Base-by-base conservation (phyloP, 2,329 filamentous ascomycete species). In the Amylocarpus encephaloides region DNA sequence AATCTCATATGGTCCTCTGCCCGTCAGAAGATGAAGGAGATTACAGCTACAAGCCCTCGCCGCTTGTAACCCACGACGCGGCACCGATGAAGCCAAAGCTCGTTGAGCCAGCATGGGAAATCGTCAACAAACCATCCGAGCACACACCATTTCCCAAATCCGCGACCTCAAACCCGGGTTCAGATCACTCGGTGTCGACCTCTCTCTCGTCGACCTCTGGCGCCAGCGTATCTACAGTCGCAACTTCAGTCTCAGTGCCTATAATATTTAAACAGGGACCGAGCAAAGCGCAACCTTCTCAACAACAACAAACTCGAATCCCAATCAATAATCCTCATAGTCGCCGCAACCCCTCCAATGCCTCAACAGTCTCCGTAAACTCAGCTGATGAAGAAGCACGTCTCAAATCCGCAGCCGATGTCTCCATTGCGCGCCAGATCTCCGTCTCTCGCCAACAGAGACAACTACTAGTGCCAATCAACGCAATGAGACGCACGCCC, bases 381-480 rank as follows among this genome's bases (percentile, higher is more conserved):
- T 22, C 40, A 16, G 52, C 57, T 13, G 72, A 75, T 32, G 70
- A 73, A 1, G 70, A 74, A 56, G 64, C 65, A 18, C 71, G 69
- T 6, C 65, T 78, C 12, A 74, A 75, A 55, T 73, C 73, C 39
- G 78, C 81, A 1, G 80, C 83, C 3, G 78, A 85, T 64, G 73
- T 83, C 41, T 85, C 81, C 1, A 85, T 86, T 57, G 82, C 82
- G 0, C 73, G 83, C 1, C 82, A 86, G 63, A 84, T 86, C 57
- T 83, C 78, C 56, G 71, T 86, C 22, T 83, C 80, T 11, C 70
- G 76, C 11, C 74, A 81, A 65, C 83, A 85, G 64, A 72, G 78
- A 15, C 74, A 77, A 60, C 68, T 84, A 54, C 68, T 85, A 15
- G 73, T 76, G 43, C 78, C 79, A 11, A 66, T 81, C 35, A 70